Evolutionary conservation across 805 yeast species (phyloP).

Genomic region (Lipomyces lipofer): DNA sequence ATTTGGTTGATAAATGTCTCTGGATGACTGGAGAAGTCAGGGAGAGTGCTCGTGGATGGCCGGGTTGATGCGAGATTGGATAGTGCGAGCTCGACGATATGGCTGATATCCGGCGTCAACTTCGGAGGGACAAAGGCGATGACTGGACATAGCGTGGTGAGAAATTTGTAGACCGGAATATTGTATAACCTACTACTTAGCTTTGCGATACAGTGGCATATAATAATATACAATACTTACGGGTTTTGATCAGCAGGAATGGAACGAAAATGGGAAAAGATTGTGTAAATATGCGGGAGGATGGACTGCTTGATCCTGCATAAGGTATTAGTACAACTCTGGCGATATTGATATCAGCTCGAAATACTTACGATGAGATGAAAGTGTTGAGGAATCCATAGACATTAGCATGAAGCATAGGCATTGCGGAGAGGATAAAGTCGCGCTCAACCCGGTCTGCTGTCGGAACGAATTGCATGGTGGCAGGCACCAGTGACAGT

Average conservation of each 20-base stretch:
- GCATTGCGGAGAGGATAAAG: conserved; percentile 10
- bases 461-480: conserved; percentile 8
- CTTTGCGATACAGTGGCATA: background rate
- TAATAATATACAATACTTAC: background rate
- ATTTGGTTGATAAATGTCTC: conserved; percentile 10
- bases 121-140: conserved; percentile 10
- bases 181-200: background rate
- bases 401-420: conserved; percentile 21
- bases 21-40: conserved; percentile 25
- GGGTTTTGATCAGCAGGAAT: background rate
- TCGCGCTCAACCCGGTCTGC: conserved; percentile 20
- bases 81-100: conserved; percentile 16
- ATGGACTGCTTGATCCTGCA: conserved; percentile 15
- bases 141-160: conserved; percentile 3
- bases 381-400: conserved; percentile 16
- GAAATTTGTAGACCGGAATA: conserved; percentile 19
- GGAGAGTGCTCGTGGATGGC: conserved; percentile 3
- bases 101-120: conserved; percentile 10
- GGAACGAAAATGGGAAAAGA: conserved; percentile 9
- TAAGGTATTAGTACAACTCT: no score
- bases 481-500: conserved; percentile 3
- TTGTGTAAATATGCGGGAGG: conserved; percentile 7
- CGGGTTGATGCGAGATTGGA: conserved; percentile 5
- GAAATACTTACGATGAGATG: background rate
- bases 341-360: no score